Percentiles rank a stretch among this genome's conserved stretches.
Evolutionary conservation across 768 basidiomycete genomes (phyloP).

Genomic region (Rhodotorula babjevae): DNA sequence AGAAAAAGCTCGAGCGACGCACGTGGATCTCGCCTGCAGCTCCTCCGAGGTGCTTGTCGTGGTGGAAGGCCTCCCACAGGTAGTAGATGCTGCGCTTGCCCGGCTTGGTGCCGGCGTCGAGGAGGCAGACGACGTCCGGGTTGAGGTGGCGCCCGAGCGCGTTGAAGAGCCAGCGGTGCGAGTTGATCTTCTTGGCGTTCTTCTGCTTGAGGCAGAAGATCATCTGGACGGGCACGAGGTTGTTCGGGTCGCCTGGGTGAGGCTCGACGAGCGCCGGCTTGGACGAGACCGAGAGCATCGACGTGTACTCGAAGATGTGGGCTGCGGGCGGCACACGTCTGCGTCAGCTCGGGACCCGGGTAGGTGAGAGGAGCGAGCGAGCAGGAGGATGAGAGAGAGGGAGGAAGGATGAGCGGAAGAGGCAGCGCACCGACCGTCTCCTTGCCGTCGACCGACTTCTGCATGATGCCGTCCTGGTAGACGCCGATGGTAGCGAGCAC

Average conservation of each 20-base stretch:
- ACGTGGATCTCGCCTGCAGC: slow-evolving; percentile 43
- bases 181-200: slow-evolving; percentile 96
- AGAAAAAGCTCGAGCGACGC: not conserved
- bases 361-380: slow-evolving; percentile 46
- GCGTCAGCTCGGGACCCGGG: too few species aligned
- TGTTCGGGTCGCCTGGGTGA: slow-evolving; percentile 81
- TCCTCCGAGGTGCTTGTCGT: slow-evolving; percentile 42
- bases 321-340: slow-evolving; percentile 61
- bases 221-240: slow-evolving; percentile 58
- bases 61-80: slow-evolving; percentile 75
- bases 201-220: slow-evolving; percentile 55
- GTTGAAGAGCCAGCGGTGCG: slow-evolving; percentile 96
- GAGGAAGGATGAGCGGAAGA: too few species aligned
- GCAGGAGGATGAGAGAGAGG: not conserved
- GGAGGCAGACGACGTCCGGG: slow-evolving; percentile 85
- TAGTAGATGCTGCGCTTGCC: slow-evolving; percentile 94
- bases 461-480: slow-evolving; percentile 45
- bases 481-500: slow-evolving; percentile 51
- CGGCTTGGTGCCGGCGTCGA: slow-evolving; percentile 95
- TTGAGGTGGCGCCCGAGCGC: slow-evolving; percentile 59
- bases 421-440: slow-evolving; percentile 56
- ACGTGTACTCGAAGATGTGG: slow-evolving; percentile 98
- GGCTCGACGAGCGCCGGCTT: slow-evolving; percentile 87
- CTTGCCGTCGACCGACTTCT: slow-evolving; percentile 43
- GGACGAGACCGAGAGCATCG: slow-evolving; percentile 86